Conservation (phyloP, 164 flowering plant genomes). For the Vitis cinerea region DNA sequence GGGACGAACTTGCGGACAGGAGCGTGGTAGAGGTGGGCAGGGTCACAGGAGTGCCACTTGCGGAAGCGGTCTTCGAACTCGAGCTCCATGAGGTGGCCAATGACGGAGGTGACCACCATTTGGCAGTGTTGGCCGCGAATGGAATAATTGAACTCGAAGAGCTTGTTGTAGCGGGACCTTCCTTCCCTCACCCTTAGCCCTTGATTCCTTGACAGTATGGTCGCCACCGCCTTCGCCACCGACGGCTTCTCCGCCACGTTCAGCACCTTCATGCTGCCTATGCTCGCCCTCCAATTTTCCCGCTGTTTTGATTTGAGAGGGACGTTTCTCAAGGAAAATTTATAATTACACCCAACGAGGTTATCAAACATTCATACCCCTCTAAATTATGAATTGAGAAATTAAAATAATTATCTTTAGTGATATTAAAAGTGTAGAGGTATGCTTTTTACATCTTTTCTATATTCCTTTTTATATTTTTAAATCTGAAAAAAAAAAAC, state of each 20-base stretch:
- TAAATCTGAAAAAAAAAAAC: no score
- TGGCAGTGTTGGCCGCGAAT: slow-evolving; percentile 54
- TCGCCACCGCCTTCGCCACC: slow-evolving; percentile 87
- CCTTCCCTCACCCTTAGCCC: slow-evolving; percentile 58
- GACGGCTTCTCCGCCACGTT: slow-evolving; percentile 99
- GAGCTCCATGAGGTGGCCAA: slow-evolving; percentile 95
- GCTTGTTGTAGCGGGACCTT: slow-evolving; percentile 79
- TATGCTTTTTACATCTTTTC: no score
- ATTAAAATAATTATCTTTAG: no score
- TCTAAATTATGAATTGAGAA: no score
- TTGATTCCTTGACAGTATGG: slow-evolving; percentile 60
- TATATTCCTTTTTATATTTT: no score
- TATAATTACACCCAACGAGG: no score
- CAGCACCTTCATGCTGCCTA: slow-evolving; percentile 38
- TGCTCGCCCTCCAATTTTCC: no score
- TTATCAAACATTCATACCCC: no score
- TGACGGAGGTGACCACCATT: slow-evolving; percentile 91
- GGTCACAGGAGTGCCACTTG: slow-evolving; percentile 92
- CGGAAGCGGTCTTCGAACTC: slow-evolving; percentile 80
- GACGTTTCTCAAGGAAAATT: no score
- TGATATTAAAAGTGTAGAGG: no score
- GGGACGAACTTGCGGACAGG: slow-evolving; percentile 80
- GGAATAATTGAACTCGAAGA: slow-evolving; percentile 83
- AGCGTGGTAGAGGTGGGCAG: slow-evolving; percentile 71
- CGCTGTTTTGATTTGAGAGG: no score